Evolutionary conservation across 192 early-diverging fungal species (phyloP).

Genomic region (Coemansia sp.): DNA sequence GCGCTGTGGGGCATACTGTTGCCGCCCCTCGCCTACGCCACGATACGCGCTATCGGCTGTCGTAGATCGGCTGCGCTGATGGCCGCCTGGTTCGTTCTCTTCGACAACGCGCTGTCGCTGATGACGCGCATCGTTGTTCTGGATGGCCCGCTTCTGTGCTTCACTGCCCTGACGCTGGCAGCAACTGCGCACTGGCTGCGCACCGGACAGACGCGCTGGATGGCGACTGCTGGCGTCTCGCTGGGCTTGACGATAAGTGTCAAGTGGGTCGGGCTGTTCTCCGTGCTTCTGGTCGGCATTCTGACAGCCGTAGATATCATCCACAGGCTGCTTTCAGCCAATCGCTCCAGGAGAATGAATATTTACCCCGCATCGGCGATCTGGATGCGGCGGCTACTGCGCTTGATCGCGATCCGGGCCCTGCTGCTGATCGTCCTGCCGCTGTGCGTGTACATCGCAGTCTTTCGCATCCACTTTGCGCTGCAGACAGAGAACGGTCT

Average conservation of each 20-base stretch:
- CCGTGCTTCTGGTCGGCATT: constrained; percentile 74
- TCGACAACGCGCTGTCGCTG: constrained; percentile 56
- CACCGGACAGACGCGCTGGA: constrained; percentile 53
- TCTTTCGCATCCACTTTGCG: constrained; percentile 85
- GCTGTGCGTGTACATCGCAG: constrained; percentile 73
- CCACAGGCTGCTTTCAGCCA: background rate
- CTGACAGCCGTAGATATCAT: background rate
- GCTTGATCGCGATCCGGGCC: constrained; percentile 82
- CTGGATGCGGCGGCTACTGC: too few relatives aligned
- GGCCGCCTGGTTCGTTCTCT: constrained; percentile 24
- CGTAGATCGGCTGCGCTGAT: background rate
- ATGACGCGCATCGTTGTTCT: constrained; percentile 66
- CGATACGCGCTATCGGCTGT: background rate
- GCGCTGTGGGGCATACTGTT: background rate
- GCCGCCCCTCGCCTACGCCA: background rate
- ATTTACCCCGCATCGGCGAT: too few relatives aligned
- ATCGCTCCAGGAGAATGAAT: too few relatives aligned
- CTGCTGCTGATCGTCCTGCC: constrained; percentile 80
- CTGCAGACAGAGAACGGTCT: constrained; percentile 75
- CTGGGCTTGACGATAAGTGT: constrained; percentile 84
- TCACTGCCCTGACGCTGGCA: constrained; percentile 48
- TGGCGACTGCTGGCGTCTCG: constrained; percentile 79
- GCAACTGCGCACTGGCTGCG: background rate
- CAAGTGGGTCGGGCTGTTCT: constrained; percentile 97
- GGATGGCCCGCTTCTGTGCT: constrained; percentile 67